Base-by-base conservation (phyloP, 257 asterid species). In the Rehmannia glutinosa region DNA sequence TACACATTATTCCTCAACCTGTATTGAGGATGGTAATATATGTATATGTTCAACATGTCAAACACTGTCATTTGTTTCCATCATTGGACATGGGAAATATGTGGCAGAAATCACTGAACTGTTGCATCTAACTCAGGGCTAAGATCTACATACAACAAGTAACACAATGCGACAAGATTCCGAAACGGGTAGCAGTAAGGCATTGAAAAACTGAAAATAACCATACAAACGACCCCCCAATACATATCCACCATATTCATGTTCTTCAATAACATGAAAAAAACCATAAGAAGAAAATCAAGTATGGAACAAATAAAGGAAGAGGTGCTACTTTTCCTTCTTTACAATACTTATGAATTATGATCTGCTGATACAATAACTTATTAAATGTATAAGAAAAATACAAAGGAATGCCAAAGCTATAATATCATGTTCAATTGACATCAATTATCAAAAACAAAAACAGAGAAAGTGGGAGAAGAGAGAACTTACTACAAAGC, bases 401-500 rank as follows among this genome's bases (percentile, higher is more conserved):
- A 16, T 15, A 56, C 41, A 58, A 1, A 57, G 42, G 45, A 39
- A 72, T 23, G 59, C 42, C 55, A n/a, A 36, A 24, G 47, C 8
- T 63, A 62, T 25, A 63, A 42, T 20, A 47, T 4, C 28, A 0
- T 8, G 55, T 67, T 55, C 51, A 35, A 27, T 35, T 8, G 30
- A 25, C 41, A 60, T 58, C 64, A 75, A 75, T 54, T 65, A 32
- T 42, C 25, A 38, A 2, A 27, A 9, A 28, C 23, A 32, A 55
- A 19, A 43, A 52, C 62, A 15, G 13, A 8, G 2, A 58, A 6
- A 42, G 60, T n/a, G 15, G 36, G 36, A 28, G 61, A 23, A 8
- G 58, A 53, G 25, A 71, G 33, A 50, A 41, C 27, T 62, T 36
- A 68, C 68, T 46, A 43, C 38, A 59, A n/a, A n/a, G n/a, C n/a